Base-by-base conservation (phyloP, 371 early-diverging fungal species). In the Coemansia sp. region DNA sequence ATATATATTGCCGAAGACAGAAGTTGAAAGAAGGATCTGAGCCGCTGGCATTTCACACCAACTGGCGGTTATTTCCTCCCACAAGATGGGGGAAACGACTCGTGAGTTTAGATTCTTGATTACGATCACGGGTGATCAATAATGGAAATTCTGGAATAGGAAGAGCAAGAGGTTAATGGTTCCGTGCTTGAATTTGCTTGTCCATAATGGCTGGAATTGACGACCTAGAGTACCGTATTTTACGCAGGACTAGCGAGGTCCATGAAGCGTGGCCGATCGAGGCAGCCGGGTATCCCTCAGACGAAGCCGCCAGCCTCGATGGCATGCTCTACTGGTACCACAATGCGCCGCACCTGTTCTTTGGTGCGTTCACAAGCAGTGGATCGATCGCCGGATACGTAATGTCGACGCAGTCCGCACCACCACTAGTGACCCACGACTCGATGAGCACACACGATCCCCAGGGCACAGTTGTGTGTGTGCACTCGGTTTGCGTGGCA, bases 391-490 rank as follows among this genome's bases (percentile, higher is more conserved):
- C 85, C 5, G 91, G 84, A 4, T 91, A 84, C 61, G 75, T 90
- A 29, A 84, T 85, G 52, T 80, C 84, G 3, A 89, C 90, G 4
- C 75, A 85, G 22, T 71, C 84, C 0, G 56, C 42, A 1, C 69
- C 71, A 2, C 63, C 82, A 5, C 69, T 81, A 8, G 80, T 91
- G 0, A 88, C 89, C 0, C 85, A 89, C 51, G 82, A 78, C 45
- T 88, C 89, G 39, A 89, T 91, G 90, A 69, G 74, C 14, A 39
- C 45, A 0, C 87, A 90, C 69, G 86, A 90, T 16, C 83, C 84
- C 13, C 55, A 69, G 4, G 91, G 91, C 7, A 74, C 67, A 14
- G 88, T 87, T 0, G 85, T 87, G 14, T 89, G 88, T 58, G 45
- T 77, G 8, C 78, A 77, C 45, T 88, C 89, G 31, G 89, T 89